Evolutionary conservation across 495 filamentous ascomycete genomes (phyloP), one percentile per base, ranked within the genome.

Genomic region (Aspergillus ostianus): DNA sequence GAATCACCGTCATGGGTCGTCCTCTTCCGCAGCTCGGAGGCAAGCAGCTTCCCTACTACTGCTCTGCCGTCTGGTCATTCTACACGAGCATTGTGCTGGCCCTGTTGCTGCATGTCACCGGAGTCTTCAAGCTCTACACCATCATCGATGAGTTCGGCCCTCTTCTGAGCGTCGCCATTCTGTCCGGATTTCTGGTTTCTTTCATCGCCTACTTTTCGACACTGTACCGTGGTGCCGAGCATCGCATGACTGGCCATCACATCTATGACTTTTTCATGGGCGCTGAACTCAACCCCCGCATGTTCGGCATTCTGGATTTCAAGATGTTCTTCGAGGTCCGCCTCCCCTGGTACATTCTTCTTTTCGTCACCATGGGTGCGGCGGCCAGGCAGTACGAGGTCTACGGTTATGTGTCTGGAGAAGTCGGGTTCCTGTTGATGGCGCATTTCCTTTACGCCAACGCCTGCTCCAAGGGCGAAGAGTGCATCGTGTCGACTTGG

Each of bases 321-420:
- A 98, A 98, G 83, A 98, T 98, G 94, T 97, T 98, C 80, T 96
- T 93, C 70, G 94, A 98, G 77, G 93, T 98, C 61, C 90, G 94
- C 61, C 82, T 98, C 53, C 94, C 94, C 46, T 98, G 94, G 94
- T 98, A 86, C 76, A 96, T 96, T 53, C 82, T 98, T 21, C 87
- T 97, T 64, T 80, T 94, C 51, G 78, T 95, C 45, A 87, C 86
- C 46, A 81, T 85, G 66, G 91, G 85, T 51, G 85, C 92, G 10
- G 91, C 91, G 17, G 87, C 90, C 47, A 87, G 89, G 56, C 94
- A 97, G 78, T 97, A 90, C 64, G 93, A 98, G 54, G 68, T 78
- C 21, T 92, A 92, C 73, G 94, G 94, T 63, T 98, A 92, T 70
- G 91, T 98, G 17, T 90, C 90, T 56, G 90, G 89, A 48, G 92